Evolutionary conservation across 2,329 filamentous ascomycete genomes (phyloP).

Genomic region (Colletotrichum eremochloae): DNA sequence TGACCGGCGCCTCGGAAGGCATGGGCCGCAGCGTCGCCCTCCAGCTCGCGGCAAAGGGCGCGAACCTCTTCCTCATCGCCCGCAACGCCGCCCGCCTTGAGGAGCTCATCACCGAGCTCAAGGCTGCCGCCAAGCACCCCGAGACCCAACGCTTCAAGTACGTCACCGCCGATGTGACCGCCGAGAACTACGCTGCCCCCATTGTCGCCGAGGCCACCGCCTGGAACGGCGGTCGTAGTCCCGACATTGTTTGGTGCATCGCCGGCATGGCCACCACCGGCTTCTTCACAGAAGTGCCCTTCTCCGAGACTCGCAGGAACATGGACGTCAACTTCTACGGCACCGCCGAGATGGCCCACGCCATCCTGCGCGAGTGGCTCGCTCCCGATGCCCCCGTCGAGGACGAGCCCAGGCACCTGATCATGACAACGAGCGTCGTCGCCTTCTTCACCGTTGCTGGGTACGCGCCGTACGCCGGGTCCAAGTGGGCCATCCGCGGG

Average conservation of each 20-base stretch:
- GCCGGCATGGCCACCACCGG: slow-evolving; percentile 81
- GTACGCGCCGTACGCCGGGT: slow-evolving; percentile 85
- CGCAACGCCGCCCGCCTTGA: slow-evolving; percentile 83
- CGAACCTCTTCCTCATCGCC: slow-evolving; percentile 87
- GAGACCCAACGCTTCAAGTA: slow-evolving; percentile 82
- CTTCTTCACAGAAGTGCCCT: slow-evolving; percentile 81
- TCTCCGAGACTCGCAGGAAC: slow-evolving; percentile 76
- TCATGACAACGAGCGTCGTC: slow-evolving; percentile 86
- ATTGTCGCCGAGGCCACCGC: slow-evolving; percentile 78
- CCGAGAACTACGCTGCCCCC: slow-evolving; percentile 75
- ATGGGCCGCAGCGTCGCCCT: slow-evolving; percentile 85
- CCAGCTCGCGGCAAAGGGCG: slow-evolving; percentile 84
- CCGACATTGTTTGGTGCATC: slow-evolving; percentile 92
- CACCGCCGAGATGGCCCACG: slow-evolving; percentile 86
- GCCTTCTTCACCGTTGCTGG: slow-evolving; percentile 84
- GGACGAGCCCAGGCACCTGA: slow-evolving; percentile 77
- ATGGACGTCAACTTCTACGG: slow-evolving; percentile 97
- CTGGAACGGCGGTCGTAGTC: slow-evolving; percentile 82
- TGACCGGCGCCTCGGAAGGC: slow-evolving; percentile 94
- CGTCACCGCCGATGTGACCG: slow-evolving; percentile 86
- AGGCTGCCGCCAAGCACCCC: slow-evolving; percentile 74
- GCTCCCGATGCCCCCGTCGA: slow-evolving; percentile 59
- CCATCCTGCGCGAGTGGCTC: slow-evolving; percentile 82
- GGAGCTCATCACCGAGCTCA: slow-evolving; percentile 70
- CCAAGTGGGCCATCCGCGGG: slow-evolving; percentile 87